These are phyloP conservation scores for Blumeria hordei DNA, from an alignment of 2,329 filamentous ascomycete species.

Conservation along the genomic window DNA sequence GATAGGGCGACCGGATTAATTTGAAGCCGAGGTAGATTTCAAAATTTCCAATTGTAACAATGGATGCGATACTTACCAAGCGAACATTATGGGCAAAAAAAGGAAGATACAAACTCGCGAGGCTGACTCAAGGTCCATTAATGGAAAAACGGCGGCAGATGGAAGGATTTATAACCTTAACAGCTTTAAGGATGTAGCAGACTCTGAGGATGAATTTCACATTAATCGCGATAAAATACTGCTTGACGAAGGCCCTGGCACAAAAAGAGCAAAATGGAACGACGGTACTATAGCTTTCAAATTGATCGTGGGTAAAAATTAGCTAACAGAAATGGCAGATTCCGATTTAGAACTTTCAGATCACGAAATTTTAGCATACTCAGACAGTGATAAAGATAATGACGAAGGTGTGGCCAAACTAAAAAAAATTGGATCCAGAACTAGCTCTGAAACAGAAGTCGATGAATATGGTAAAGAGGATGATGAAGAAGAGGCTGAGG, in stretches of 20 bases:
- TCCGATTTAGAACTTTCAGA: conserved; percentile 33
- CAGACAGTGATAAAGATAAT: conserved; percentile 21
- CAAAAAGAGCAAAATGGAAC: conserved; percentile 47
- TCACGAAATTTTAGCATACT: conserved; percentile 31
- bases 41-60: no score
- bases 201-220: conserved; percentile 88
- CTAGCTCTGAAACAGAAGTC: conserved; percentile 23
- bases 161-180: no score
- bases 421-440: conserved; percentile 25
- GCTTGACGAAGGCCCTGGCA: conserved; percentile 56
- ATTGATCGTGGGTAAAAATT: neutral
- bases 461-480: conserved; percentile 31
- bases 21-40: no score
- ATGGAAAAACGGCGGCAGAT: no score
- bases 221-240: conserved; percentile 66
- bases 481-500: conserved; percentile 34
- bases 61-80: no score
- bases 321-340: conserved; percentile 15
- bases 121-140: no score
- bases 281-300: conserved; percentile 30
- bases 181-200: conserved; percentile 63
- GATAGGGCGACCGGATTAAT: no score
- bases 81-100: no score
- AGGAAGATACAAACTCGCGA: no score
- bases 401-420: conserved; percentile 18